Conservation (phyloP, 75 land plant genomes). For the Chamaecyparis obtusa region DNA sequence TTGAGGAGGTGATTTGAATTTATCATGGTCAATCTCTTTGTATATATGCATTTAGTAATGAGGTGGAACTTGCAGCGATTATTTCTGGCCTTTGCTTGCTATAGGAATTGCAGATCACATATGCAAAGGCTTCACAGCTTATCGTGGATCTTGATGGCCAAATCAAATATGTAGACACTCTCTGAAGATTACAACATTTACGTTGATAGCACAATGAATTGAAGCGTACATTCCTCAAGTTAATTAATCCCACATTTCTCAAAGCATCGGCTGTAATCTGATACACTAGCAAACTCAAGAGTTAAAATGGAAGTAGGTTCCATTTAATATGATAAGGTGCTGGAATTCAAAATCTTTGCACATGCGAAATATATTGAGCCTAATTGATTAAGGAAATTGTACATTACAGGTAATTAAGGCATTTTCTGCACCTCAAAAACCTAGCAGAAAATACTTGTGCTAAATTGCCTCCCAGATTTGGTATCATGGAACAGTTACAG, state of each 20-base stretch:
- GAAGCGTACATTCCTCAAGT: neutral
- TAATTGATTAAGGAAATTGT: too few relatives aligned
- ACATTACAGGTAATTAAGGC: too few relatives aligned
- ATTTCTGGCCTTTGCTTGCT: neutral
- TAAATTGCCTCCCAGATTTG: too few relatives aligned
- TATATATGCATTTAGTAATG: neutral
- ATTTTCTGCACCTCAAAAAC: too few relatives aligned
- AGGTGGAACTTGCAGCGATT: neutral
- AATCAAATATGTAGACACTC: neutral
- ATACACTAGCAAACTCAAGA: too few relatives aligned
- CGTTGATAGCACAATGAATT: neutral
- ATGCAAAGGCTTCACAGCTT: neutral
- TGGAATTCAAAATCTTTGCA: too few relatives aligned
- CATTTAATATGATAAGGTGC: neutral
- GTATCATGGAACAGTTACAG: too few relatives aligned
- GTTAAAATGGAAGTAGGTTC: neutral
- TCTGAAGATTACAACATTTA: neutral
- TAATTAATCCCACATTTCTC: neutral
- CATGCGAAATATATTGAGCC: too few relatives aligned
- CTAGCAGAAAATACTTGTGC: too few relatives aligned
- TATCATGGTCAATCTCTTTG: neutral
- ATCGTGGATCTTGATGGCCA: neutral
- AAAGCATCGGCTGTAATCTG: neutral
- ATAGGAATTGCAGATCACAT: neutral
- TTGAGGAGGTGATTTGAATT: neutral